Conservation (phyloP, 2,329 filamentous ascomycete species). For the Phaeosphaeriaceae sp. region DNA sequence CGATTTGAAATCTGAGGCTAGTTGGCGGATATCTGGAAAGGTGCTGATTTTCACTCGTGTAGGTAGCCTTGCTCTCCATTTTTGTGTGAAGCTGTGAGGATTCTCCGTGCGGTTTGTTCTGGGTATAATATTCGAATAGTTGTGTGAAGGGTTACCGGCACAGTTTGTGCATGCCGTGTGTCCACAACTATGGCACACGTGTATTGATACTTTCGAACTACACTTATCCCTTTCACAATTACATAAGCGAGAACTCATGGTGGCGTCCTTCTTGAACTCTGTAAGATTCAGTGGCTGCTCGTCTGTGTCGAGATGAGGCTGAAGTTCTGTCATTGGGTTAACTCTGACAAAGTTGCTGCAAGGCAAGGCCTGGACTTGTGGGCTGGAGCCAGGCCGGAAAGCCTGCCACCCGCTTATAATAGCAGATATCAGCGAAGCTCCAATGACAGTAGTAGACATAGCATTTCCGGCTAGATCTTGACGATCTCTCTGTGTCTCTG, state of each 20-base stretch:
- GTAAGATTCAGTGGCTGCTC: conserved; percentile 13
- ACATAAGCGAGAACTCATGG: conserved; percentile 57
- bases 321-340: not conserved
- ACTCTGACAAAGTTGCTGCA: not conserved
- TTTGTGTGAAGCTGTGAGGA: conserved; percentile 54
- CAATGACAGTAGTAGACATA: conserved; percentile 77
- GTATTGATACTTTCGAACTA: conserved; percentile 49
- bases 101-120: conserved; percentile 34
- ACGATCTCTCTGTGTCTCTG: conserved; percentile 63
- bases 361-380: not conserved
- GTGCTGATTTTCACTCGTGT: conserved; percentile 21
- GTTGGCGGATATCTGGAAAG: conserved; percentile 18
- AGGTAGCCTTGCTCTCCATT: conserved; percentile 44
- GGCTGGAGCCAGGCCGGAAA: conserved; percentile 1
- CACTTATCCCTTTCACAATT: conserved; percentile 60
- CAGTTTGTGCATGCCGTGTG: conserved; percentile 63
- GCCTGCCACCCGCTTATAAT: conserved; percentile 53
- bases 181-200: conserved; percentile 58
- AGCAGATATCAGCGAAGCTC: conserved; percentile 65
- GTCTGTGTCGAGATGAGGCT: not conserved
- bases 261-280: conserved; percentile 30
- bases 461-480: conserved; percentile 79
- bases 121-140: conserved; percentile 39
- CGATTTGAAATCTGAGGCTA: not conserved
- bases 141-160: conserved; percentile 60